Percentiles rank a stretch among this genome's conserved stretches.
Conservation (phyloP, 2,329 filamentous ascomycete species). For the Chrysoporthe deuterocubensis region DNA sequence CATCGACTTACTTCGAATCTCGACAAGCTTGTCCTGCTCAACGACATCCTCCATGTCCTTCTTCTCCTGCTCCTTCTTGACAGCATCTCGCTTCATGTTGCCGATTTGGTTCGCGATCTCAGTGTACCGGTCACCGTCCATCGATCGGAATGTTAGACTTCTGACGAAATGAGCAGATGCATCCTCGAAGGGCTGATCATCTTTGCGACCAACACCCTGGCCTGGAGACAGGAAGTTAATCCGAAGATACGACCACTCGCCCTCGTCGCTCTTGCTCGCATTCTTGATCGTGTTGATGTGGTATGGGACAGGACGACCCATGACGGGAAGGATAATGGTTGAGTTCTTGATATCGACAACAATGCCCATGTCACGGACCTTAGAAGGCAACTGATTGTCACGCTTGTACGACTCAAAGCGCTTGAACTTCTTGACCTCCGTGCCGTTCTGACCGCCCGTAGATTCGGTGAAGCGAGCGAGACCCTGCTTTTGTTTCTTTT, state of each 20-base stretch:
- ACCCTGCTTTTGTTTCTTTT: conserved; percentile 89
- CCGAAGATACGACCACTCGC: conserved; percentile 88
- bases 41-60: conserved; percentile 99
- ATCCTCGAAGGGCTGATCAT: conserved; percentile 98
- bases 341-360: conserved; percentile 89
- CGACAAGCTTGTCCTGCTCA: conserved; percentile 95
- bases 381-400: conserved; percentile 87
- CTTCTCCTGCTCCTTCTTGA: conserved; percentile 95
- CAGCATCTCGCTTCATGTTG: conserved; percentile 90
- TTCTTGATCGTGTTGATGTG: conserved; percentile 99
- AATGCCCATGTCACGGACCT: conserved; percentile 84
- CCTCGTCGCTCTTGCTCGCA: conserved; percentile 95
- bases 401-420: conserved; percentile 99
- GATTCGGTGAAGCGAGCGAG: conserved; percentile 84
- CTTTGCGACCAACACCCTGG: conserved; percentile 94
- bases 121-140: conserved; percentile 84
- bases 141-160: conserved; percentile 92
- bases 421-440: conserved; percentile 98
- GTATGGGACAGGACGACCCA: conserved; percentile 96
- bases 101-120: conserved; percentile 93
- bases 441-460: conserved; percentile 81
- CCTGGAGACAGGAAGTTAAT: conserved; percentile 98
- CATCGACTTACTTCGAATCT: conserved; percentile 77
- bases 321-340: conserved; percentile 91
- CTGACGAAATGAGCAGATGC: conserved; percentile 93